These are phyloP conservation scores for Cryptococcus amylolentus DNA, from an alignment of 1,284 basidiomycete species.

Conservation along the genomic window DNA sequence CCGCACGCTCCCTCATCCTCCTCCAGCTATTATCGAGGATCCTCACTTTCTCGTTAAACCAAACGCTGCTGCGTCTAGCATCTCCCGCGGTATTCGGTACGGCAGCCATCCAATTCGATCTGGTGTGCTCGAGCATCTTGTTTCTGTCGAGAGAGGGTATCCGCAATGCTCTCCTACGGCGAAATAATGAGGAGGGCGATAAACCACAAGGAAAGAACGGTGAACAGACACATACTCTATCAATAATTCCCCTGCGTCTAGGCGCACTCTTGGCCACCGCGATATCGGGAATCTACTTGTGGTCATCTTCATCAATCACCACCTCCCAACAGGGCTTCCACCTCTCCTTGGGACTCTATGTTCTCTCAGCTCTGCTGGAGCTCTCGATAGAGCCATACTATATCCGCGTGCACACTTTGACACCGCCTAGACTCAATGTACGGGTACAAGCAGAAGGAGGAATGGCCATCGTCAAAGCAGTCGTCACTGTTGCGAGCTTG, in stretches of 20 bases:
- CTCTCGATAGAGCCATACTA: slow-evolving; percentile 79
- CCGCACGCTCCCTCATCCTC: slow-evolving; percentile 73
- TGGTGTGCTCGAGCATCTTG: slow-evolving; percentile 80
- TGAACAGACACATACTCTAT: slow-evolving; percentile 25
- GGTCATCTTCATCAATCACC: slow-evolving; percentile 55
- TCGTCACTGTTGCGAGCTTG: slow-evolving; percentile 61
- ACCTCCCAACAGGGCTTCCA: slow-evolving; percentile 63
- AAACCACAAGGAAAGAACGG: not conserved
- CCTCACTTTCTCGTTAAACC: slow-evolving; percentile 84
- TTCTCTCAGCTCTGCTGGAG: slow-evolving; percentile 68
- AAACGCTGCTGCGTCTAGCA: slow-evolving; percentile 72
- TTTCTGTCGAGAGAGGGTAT: slow-evolving; percentile 91
- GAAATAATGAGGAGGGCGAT: not conserved
- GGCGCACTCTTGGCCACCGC: slow-evolving; percentile 58
- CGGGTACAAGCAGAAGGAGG: slow-evolving; percentile 77
- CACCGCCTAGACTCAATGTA: slow-evolving; percentile 56
- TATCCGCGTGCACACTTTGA: slow-evolving; percentile 66
- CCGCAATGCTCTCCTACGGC: slow-evolving; percentile 67
- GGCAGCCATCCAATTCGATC: slow-evolving; percentile 79
- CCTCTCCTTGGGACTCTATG: slow-evolving; percentile 65
- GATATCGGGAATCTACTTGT: slow-evolving; percentile 57
- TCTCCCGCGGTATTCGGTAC: slow-evolving; percentile 83
- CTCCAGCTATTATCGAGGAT: slow-evolving; percentile 80
- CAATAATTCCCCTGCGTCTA: slow-evolving; percentile 54
- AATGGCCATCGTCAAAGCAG: slow-evolving; percentile 70